A percentile compares a stretch with the other conserved stretches of the same genome.
Conservation (phyloP, 2,329 filamentous ascomycete genomes). For the Curvularia lunata region DNA sequence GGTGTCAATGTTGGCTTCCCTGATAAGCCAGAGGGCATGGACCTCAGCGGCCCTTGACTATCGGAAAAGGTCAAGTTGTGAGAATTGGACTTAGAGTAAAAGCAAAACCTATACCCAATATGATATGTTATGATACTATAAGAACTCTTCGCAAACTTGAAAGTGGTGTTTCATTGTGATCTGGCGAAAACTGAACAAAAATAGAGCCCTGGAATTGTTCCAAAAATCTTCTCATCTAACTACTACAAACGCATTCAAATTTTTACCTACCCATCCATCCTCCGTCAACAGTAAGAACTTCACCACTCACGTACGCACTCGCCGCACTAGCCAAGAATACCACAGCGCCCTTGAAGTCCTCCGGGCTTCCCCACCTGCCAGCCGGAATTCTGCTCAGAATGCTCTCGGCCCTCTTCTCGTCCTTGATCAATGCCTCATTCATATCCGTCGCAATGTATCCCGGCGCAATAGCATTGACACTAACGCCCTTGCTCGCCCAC, state of each 20-base stretch:
- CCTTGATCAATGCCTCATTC: constrained; percentile 81
- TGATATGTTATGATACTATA: neutral
- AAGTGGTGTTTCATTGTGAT: neutral
- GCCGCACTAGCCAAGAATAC: constrained; percentile 78
- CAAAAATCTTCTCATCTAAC: neutral
- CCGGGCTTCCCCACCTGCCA: constrained; percentile 79
- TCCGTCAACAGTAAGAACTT: constrained; percentile 83
- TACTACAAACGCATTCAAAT: neutral
- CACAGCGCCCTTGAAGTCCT: constrained; percentile 85
- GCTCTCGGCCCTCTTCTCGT: constrained; percentile 70
- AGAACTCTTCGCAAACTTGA: neutral
- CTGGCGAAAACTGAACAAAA: neutral
- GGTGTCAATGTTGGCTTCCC: constrained; percentile 58
- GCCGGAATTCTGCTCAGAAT: constrained; percentile 84
- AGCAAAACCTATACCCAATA: constrained; percentile 22
- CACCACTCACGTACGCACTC: constrained; percentile 82
- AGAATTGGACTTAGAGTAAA: constrained; percentile 6
- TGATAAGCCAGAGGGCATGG: constrained; percentile 52
- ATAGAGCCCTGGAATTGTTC: too few species aligned
- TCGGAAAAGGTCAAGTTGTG: constrained; percentile 15
- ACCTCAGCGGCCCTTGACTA: constrained; percentile 42
- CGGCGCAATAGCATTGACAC: constrained; percentile 86
- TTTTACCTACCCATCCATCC: constrained; percentile 87
- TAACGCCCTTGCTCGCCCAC: constrained; percentile 80
- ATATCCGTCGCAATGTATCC: constrained; percentile 95